phyloP scores from a whole-genome alignment of 257 asterid genomes.

The Fraxinus excelsior region DNA sequence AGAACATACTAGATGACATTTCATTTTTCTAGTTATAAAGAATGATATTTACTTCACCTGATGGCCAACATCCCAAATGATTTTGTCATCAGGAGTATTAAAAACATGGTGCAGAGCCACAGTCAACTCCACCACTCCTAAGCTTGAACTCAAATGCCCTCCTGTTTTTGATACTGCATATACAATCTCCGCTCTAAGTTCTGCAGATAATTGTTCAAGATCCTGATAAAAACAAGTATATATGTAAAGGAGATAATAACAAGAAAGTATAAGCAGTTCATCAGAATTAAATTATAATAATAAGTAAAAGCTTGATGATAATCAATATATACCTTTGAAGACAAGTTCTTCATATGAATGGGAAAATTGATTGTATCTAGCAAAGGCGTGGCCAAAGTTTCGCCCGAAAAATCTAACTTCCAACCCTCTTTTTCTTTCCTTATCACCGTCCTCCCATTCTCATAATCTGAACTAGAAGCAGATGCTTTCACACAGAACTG shows the following conservation, averaged over 20 bases:
- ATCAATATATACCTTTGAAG: constrained; percentile 41
- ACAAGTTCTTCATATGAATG: constrained; percentile 68
- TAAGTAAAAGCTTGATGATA: background rate
- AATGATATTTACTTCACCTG: constrained; percentile 43
- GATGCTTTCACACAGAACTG: background rate
- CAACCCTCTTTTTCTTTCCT: constrained; percentile 4
- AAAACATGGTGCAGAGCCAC: constrained; percentile 79
- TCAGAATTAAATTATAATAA: background rate
- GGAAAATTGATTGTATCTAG: constrained; percentile 70
- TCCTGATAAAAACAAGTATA: constrained; percentile 33
- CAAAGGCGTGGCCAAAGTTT: constrained; percentile 58
- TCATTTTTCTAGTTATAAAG: background rate
- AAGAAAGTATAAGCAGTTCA: background rate
- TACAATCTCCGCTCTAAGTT: constrained; percentile 64
- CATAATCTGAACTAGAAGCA: background rate
- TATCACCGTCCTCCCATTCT: constrained; percentile 21
- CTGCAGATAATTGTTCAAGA: constrained; percentile 48
- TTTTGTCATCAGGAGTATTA: constrained; percentile 64
- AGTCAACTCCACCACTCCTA: constrained; percentile 69
- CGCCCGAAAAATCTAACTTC: constrained; percentile 47
- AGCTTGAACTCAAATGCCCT: constrained; percentile 66
- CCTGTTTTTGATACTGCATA: constrained; percentile 65
- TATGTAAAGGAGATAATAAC: background rate
- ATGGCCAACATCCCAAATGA: constrained; percentile 85
- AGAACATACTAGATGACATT: background rate